Conservation (phyloP, 202 grass and related monocot genomes). For the Elaeis oleifera region DNA sequence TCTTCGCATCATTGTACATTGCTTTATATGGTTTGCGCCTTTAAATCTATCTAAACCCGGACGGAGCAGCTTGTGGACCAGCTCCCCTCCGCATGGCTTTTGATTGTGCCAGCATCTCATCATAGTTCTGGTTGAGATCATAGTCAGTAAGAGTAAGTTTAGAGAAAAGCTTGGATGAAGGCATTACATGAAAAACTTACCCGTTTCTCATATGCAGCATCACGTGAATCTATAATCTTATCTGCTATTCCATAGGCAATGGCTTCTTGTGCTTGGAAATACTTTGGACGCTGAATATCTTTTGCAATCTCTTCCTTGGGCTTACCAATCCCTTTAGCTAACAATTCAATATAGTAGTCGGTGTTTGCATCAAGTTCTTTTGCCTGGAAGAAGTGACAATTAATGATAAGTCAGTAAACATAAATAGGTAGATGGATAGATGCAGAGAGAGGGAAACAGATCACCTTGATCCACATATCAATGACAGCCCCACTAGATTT, state of each 20-base stretch:
- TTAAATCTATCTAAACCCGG: slow-evolving; percentile 8
- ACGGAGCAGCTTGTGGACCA: slow-evolving; percentile 16
- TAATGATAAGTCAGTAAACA: slow-evolving; percentile 3
- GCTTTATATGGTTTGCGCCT: background rate
- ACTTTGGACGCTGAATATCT: slow-evolving; percentile 53
- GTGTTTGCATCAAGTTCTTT: slow-evolving; percentile 82
- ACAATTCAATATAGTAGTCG: slow-evolving; percentile 50
- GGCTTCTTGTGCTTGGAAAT: slow-evolving; percentile 66
- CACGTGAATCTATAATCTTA: slow-evolving; percentile 48
- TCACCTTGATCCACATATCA: slow-evolving; percentile 93
- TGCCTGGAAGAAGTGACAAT: slow-evolving; percentile 32
- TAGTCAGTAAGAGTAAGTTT: background rate
- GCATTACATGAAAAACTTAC: background rate
- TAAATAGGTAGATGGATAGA: background rate
- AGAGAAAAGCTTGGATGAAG: background rate
- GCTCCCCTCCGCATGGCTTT: slow-evolving; percentile 19
- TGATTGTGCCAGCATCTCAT: slow-evolving; percentile 16
- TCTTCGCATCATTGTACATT: no score
- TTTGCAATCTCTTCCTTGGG: slow-evolving; percentile 70
- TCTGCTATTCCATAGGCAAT: slow-evolving; percentile 83
- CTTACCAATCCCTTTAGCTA: slow-evolving; percentile 62
- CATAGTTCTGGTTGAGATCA: slow-evolving; percentile 12
- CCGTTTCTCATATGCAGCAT: slow-evolving; percentile 44
- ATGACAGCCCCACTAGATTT: slow-evolving; percentile 77
- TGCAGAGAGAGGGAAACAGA: background rate